Base-by-base conservation (phyloP, 495 filamentous ascomycete species). In the Pseudoneurospora amorphoporcata region DNA sequence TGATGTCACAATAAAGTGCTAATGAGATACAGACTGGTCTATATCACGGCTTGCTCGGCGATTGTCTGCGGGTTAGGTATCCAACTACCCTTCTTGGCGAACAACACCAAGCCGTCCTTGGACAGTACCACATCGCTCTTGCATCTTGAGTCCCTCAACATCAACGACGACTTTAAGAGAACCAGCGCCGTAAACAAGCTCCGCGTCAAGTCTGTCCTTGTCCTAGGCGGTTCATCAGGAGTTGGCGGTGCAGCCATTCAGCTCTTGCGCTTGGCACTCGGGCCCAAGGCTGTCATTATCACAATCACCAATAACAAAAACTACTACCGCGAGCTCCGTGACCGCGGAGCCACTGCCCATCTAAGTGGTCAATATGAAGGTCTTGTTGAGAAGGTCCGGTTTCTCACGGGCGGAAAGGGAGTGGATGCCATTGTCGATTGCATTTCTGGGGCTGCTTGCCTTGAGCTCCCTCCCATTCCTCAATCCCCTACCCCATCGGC, bases 341-440 rank as follows among this genome's bases (percentile, higher is more conserved):
- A 41, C 70, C 3, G 39, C 76, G 65, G 68, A 73, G 65, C 35
- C 72, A 12, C 58, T 75, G 16, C 76, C 77, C 6, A 75, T 84
- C 37, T 81, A 78, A 42, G 75, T 78, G 4, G 78, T 77, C 10
- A 75, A 79, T 0, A 76, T 12, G 19, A 29, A 23, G 47, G 10
- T 29, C 47, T 58, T 14, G 4, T 29, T 4, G 23, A 58, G 47
- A 58, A 29, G 19, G 47, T 58, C 19, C 19, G 9, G 12, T 2
- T 29, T 29, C 19, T 58, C 19, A 58, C 81, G 1, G 72, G 69
- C 3, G 78, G 72, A 38, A 43, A 69, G 3, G 84, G 84, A 0
- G 83, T 84, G 3, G 83, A 85, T 58, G 81, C 79, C 0, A 82
- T 86, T 39, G 35, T 85, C 14, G 84, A 86, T 68, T 73, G 77